These are phyloP conservation scores for Gnetum montanum DNA, from an alignment of 75 land plant species.

Conservation along the genomic window DNA sequence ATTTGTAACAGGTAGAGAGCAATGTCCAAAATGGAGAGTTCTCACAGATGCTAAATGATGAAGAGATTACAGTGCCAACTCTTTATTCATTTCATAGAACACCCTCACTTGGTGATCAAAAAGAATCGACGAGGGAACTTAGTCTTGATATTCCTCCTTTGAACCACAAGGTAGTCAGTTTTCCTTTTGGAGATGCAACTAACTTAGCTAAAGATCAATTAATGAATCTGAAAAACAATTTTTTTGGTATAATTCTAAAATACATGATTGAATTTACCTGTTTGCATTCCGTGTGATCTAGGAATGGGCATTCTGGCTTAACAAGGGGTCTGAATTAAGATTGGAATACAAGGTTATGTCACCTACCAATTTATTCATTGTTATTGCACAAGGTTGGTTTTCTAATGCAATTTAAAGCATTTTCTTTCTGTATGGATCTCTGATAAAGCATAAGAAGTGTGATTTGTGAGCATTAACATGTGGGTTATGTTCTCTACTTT, in stretches of 20 bases:
- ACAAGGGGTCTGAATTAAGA: conserved; percentile 11
- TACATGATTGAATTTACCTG: too few species aligned
- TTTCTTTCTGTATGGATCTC: too few species aligned
- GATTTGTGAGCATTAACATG: too few species aligned
- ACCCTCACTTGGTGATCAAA: conserved; percentile 16
- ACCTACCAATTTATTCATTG: conserved; percentile 16
- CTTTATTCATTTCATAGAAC: conserved; percentile 11
- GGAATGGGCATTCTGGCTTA: conserved; percentile 28
- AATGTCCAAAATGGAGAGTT: too few species aligned
- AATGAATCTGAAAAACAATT: too few species aligned
- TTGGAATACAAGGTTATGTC: conserved; percentile 11
- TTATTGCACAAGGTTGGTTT: conserved; percentile 13
- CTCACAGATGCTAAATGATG: conserved; percentile 15
- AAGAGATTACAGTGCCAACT: conserved; percentile 14
- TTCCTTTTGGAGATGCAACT: too few species aligned
- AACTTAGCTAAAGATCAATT: too few species aligned
- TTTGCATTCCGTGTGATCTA: conserved; percentile 1
- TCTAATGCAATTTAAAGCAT: background rate
- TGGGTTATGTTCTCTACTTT: too few species aligned
- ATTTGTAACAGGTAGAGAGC: too few species aligned
- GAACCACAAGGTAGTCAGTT: conserved; percentile 24
- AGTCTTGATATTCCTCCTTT: conserved; percentile 7
- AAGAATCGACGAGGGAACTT: conserved; percentile 10
- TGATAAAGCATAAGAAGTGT: too few species aligned
- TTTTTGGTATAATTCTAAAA: too few species aligned